Evolutionary conservation across 805 yeast genomes (phyloP), one percentile per base, ranked within the genome.

Genomic region (Teunomyces panamensis): DNA sequence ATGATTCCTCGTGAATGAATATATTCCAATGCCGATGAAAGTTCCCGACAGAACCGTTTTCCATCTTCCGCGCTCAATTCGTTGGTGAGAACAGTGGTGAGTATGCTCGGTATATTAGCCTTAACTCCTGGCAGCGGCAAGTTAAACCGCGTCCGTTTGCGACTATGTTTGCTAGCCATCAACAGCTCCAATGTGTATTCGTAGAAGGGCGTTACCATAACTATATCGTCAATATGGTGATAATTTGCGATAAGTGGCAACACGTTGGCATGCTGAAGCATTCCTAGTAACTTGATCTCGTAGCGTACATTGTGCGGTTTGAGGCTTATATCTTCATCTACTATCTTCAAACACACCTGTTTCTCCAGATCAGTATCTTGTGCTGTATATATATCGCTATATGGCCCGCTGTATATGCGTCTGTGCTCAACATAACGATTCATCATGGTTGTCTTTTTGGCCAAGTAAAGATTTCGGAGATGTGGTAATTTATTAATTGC

Each of bases 281-380:
- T 41, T 45, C 56, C 49, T 5, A 73, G 51, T 5, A 70, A 52
- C 16, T 43, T 43, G 17, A 72, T 56, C 51, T 73, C 78, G 37
- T 57, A 56, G 13, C 55, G 46, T 30, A 69, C 56, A 46, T 65
- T 55, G 56, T 73, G 78, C 1, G 78, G 78, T 28, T 65, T 65
- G 20, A 58, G 39, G 30, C 55, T 47, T 24, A 71, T 55, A 50
- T 73, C 78, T 30, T 53, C 55, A 50, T 72, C 77, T 8, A 71
- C 73, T 5, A 66, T 59, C 48, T 73, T 73, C 44, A 73, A 33
- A 34, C 54, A 50, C 30, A 53, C 54, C 14, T n/a, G n/a, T 10
- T 27, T 27, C 9, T 39, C 37, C 14, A 28, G 10, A 8, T n/a
- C 16, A 1, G 24, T 30, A 33, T 59, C 60, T 16, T 37, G 51